Percentiles rank a stretch among this genome's conserved stretches.
Conservation (phyloP, 306 rosid genomes). For the Dryas octopetala region DNA sequence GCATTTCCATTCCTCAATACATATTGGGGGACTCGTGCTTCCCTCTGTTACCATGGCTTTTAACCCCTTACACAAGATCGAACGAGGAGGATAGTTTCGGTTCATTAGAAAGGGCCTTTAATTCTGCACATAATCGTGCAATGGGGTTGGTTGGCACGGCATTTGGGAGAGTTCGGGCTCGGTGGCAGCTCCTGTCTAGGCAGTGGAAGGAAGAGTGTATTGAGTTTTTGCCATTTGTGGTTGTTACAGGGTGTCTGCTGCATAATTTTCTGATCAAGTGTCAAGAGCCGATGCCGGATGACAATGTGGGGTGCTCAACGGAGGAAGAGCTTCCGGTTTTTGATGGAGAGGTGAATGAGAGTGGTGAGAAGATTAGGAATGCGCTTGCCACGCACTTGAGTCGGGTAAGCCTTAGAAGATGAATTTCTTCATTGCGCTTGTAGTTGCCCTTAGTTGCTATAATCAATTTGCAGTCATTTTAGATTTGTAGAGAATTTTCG, state of each 20-base stretch:
- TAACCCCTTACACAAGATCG: constrained; percentile 60
- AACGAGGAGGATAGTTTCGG: constrained; percentile 58
- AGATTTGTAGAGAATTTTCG: constrained; percentile 4
- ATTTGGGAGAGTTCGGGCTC: constrained; percentile 43
- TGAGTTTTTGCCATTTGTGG: constrained; percentile 66
- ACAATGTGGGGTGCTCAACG: constrained; percentile 23
- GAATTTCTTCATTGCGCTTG: constrained; percentile 23
- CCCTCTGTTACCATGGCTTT: constrained; percentile 79
- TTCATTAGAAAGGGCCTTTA: constrained; percentile 49
- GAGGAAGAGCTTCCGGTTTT: constrained; percentile 34
- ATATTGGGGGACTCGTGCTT: constrained; percentile 72
- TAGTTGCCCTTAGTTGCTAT: constrained; percentile 1
- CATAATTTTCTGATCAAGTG: constrained; percentile 75
- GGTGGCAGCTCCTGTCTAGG: constrained; percentile 68
- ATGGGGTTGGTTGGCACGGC: constrained; percentile 56
- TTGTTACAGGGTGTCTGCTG: constrained; percentile 69
- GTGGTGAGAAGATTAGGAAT: constrained; percentile 60
- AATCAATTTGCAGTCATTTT: not conserved
- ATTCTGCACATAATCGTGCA: constrained; percentile 49
- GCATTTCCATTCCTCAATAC: constrained; percentile 60
- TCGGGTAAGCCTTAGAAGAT: constrained; percentile 55
- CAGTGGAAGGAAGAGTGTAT: constrained; percentile 66
- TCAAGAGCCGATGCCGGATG: constrained; percentile 42
- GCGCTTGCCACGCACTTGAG: constrained; percentile 69
- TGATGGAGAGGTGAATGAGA: constrained; percentile 54